Evolutionary conservation across 1,284 basidiomycete species (phyloP).

Genomic region (Irpex sp.): DNA sequence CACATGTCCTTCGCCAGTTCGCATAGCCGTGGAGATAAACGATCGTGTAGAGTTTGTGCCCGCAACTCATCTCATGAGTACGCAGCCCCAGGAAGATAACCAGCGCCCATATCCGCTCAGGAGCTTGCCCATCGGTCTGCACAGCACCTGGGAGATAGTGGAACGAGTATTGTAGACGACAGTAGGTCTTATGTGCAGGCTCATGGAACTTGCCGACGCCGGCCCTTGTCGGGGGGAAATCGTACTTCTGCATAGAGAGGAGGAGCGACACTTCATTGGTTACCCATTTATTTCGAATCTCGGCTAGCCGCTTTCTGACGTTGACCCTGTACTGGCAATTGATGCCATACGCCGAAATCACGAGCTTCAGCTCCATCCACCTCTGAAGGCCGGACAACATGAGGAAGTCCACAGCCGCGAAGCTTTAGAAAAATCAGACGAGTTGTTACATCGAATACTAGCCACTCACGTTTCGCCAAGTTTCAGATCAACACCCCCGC

Average conservation of each 20-base stretch:
- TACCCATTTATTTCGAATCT: background rate
- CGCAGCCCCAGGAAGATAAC: conserved; percentile 11
- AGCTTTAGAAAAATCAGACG: conserved; percentile 1
- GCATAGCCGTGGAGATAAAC: conserved; percentile 11
- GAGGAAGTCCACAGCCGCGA: conserved; percentile 11
- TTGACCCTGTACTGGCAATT: conserved; percentile 12
- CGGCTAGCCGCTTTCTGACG: conserved; percentile 1
- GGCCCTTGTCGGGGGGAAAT: background rate
- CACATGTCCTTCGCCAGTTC: background rate
- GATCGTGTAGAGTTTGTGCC: conserved; percentile 19
- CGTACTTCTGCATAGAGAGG: background rate
- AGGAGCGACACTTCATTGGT: background rate
- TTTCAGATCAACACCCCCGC: conserved; percentile 12
- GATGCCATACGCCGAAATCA: conserved; percentile 11
- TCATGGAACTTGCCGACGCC: conserved; percentile 22
- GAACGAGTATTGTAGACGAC: conserved; percentile 16
- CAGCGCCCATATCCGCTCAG: conserved; percentile 18
- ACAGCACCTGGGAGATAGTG: conserved; percentile 15
- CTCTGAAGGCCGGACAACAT: conserved; percentile 3
- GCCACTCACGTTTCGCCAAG: conserved; percentile 11
- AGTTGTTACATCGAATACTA: no score
- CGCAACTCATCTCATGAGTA: conserved; percentile 19
- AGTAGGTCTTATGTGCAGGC: conserved; percentile 16
- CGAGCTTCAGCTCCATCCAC: conserved; percentile 9
- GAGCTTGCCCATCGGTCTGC: conserved; percentile 18